Conservation (phyloP, 2,329 filamentous ascomycete species). For the Endothia cerciana region DNA sequence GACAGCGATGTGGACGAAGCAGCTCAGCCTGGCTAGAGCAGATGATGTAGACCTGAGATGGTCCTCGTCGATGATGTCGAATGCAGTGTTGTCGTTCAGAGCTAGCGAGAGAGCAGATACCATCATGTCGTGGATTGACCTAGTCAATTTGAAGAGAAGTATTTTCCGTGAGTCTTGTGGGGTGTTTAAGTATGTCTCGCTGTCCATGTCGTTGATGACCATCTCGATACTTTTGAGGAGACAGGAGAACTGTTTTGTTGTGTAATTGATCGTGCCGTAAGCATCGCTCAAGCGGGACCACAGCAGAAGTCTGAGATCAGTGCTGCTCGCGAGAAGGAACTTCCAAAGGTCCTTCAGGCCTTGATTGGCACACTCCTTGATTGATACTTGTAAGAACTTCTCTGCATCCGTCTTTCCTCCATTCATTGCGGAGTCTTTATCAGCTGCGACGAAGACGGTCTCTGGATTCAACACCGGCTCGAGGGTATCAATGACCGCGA, state of each 20-base stretch:
- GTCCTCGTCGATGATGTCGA: conserved; percentile 82
- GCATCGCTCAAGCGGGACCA: conserved; percentile 92
- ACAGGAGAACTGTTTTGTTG: conserved; percentile 87
- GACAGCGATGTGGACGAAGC: conserved; percentile 77
- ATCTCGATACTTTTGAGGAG: conserved; percentile 84
- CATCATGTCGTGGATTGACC: conserved; percentile 77
- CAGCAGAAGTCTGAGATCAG: conserved; percentile 81
- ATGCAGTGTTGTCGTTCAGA: conserved; percentile 68
- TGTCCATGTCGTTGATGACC: conserved; percentile 65
- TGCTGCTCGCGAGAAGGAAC: conserved; percentile 80
- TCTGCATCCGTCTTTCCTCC: conserved; percentile 24
- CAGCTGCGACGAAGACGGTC: conserved; percentile 50
- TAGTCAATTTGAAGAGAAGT: conserved; percentile 75
- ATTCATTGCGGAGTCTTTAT: conserved; percentile 31
- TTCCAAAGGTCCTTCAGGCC: conserved; percentile 78
- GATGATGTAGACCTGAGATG: conserved; percentile 75
- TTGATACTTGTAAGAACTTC: conserved; percentile 39
- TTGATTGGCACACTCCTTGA: conserved; percentile 57
- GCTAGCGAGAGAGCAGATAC: conserved; percentile 71
- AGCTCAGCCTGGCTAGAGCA: conserved; percentile 71
- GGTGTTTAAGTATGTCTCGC: conserved; percentile 65
- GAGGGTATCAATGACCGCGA: conserved; percentile 85
- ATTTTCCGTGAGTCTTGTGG: conserved; percentile 68
- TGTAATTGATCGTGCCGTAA: conserved; percentile 82
- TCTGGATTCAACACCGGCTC: conserved; percentile 87